phyloP scores from a whole-genome alignment of 2,329 filamentous ascomycete genomes.

The Penicillium sclerotiorum region DNA sequence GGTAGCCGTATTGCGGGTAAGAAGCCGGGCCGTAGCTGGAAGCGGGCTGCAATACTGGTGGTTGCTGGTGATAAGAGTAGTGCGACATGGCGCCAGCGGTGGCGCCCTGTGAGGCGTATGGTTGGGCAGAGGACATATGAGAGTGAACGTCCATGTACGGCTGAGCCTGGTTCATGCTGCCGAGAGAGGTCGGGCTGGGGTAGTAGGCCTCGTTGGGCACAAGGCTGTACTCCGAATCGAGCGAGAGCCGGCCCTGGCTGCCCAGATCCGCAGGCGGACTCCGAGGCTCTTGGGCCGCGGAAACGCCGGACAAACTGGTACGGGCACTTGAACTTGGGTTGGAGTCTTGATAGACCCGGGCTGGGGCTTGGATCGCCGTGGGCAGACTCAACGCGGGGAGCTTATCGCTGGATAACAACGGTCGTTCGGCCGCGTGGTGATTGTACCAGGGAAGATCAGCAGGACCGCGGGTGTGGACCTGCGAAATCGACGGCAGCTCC shows the following conservation, averaged over 20 bases:
- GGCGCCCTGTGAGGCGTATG: slow-evolving; percentile 73
- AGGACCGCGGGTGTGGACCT: slow-evolving; percentile 77
- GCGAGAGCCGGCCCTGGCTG: slow-evolving; percentile 34
- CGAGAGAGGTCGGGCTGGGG: slow-evolving; percentile 38
- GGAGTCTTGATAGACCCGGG: slow-evolving; percentile 71
- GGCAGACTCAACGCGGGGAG: slow-evolving; percentile 71
- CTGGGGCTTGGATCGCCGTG: slow-evolving; percentile 66
- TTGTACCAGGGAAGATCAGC: slow-evolving; percentile 72
- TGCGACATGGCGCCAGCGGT: slow-evolving; percentile 73
- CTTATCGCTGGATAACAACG: slow-evolving; percentile 71
- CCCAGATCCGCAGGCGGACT: slow-evolving; percentile 66
- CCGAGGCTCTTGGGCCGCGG: slow-evolving; percentile 57
- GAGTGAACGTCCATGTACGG: slow-evolving; percentile 83
- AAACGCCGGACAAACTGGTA: slow-evolving; percentile 59
- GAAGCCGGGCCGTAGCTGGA: slow-evolving; percentile 68
- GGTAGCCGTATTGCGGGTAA: slow-evolving; percentile 73
- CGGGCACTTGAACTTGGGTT: slow-evolving; percentile 55
- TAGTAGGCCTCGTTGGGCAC: slow-evolving; percentile 47
- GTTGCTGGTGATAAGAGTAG: slow-evolving; percentile 72
- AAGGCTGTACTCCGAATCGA: slow-evolving; percentile 41
- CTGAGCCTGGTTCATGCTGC: slow-evolving; percentile 77
- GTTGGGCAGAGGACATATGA: slow-evolving; percentile 77
- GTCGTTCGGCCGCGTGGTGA: slow-evolving; percentile 65
- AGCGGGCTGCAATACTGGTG: slow-evolving; percentile 72
- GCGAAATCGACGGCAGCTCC: slow-evolving; percentile 86